phyloP scores from a whole-genome alignment of 352 stramenopile genomes.

The Thalassiosira ordinaria region DNA sequence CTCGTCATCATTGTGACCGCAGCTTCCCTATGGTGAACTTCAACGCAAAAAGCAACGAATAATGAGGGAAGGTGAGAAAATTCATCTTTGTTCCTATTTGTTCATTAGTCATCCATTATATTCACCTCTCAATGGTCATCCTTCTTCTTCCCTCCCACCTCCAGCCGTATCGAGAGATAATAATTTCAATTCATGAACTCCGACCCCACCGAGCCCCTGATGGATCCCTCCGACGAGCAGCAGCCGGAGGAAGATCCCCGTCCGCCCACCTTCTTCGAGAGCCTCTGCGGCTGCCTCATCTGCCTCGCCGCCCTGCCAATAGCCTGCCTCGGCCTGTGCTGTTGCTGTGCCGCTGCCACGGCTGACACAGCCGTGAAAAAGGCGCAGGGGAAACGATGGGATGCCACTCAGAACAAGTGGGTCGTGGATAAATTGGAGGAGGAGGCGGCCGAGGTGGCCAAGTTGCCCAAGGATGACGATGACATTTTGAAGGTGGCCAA shows the following conservation, averaged over 20 bases:
- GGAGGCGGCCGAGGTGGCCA: conserved; percentile 36
- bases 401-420: conserved; percentile 57
- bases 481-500: conserved; percentile 45
- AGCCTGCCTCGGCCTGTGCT: conserved; percentile 27
- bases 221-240: too few relatives aligned
- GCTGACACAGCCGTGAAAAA: conserved; percentile 36
- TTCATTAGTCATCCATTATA: too few relatives aligned
- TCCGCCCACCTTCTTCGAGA: neutral
- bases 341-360: conserved; percentile 27
- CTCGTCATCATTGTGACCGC: too few relatives aligned
- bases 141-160: too few relatives aligned
- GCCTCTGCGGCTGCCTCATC: conserved; percentile 40
- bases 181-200: too few relatives aligned
- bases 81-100: too few relatives aligned
- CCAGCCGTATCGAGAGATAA: too few relatives aligned
- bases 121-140: too few relatives aligned
- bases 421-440: conserved; percentile 67
- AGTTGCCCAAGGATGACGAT: conserved; percentile 41
- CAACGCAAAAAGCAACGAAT: too few relatives aligned
- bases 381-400: conserved; percentile 71
- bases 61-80: too few relatives aligned
- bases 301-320: conserved; percentile 20
- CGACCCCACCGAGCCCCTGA: too few relatives aligned
- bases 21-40: too few relatives aligned
- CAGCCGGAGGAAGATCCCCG: neutral